Conservation (phyloP, 2,329 filamentous ascomycete species). For the Periconia sp. region DNA sequence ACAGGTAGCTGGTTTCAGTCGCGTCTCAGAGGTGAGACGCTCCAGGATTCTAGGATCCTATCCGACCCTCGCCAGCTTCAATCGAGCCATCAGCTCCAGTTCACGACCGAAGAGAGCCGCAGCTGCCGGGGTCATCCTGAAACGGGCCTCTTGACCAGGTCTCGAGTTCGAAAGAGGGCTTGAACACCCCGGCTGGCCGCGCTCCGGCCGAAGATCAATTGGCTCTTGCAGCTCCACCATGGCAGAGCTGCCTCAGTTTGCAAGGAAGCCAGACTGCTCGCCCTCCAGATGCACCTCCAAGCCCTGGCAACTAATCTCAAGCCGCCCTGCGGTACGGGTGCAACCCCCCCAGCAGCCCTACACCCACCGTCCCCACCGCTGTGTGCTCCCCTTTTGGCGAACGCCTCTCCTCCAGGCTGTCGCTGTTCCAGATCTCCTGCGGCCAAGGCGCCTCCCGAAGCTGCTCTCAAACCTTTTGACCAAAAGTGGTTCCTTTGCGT, state of each 20-base stretch:
- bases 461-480: conserved; percentile 45
- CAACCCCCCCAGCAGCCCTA: conserved; percentile 40
- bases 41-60: background rate
- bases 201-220: conserved; percentile 17
- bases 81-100: conserved; percentile 8
- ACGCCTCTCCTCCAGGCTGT: conserved; percentile 43
- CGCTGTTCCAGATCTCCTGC: conserved; percentile 48
- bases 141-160: conserved; percentile 22
- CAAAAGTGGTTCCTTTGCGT: conserved; percentile 44
- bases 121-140: conserved; percentile 23
- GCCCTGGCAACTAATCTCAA: conserved; percentile 11
- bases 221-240: conserved; percentile 16
- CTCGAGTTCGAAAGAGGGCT: conserved; percentile 30
- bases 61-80: conserved; percentile 13
- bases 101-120: conserved; percentile 9
- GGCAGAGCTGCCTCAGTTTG: conserved; percentile 32
- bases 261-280: conserved; percentile 39
- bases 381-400: conserved; percentile 44
- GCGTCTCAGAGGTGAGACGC: conserved; percentile 1
- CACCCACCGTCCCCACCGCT: conserved; percentile 36
- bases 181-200: conserved; percentile 19
- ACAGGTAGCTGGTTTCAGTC: conserved; percentile 2
- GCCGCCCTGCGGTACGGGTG: conserved; percentile 19
- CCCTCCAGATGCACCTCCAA: conserved; percentile 25
- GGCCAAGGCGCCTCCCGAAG: conserved; percentile 49